A percentile compares a stretch with the other conserved stretches of the same genome.
Conservation (phyloP, 345 rosid genomes). For the Eutrema japonicum region DNA sequence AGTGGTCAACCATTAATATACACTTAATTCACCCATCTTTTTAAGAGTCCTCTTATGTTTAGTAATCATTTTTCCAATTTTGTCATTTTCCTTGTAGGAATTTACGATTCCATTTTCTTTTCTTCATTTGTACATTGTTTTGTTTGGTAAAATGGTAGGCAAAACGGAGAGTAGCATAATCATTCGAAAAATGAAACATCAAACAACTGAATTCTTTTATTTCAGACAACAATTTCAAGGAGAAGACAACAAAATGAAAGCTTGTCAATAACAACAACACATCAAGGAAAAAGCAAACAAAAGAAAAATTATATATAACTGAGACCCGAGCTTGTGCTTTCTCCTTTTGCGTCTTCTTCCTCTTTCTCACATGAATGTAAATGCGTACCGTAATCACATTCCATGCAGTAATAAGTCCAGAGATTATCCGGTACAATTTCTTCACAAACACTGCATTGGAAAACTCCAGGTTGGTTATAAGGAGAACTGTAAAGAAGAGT, state of each 20-base stretch:
- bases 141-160: too few species aligned
- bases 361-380: constrained; percentile 30
- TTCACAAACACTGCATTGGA: constrained; percentile 22
- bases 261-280: not conserved
- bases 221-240: not conserved
- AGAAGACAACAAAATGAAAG: not conserved
- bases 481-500: constrained; percentile 25
- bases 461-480: constrained; percentile 21
- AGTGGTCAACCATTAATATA: too few species aligned
- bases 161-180: too few species aligned
- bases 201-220: not conserved
- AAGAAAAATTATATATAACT: not conserved
- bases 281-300: not conserved
- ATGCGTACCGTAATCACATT: constrained; percentile 35
- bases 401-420: constrained; percentile 30
- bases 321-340: constrained; percentile 31
- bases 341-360: constrained; percentile 17
- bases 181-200: too few species aligned
- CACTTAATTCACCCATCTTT: too few species aligned
- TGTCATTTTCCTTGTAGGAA: too few species aligned
- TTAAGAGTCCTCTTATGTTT: too few species aligned
- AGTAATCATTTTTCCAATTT: too few species aligned
- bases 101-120: too few species aligned
- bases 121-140: too few species aligned
- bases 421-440: constrained; percentile 32